Base-by-base conservation (phyloP, 768 basidiomycete species). In the Epithele typhae region DNA sequence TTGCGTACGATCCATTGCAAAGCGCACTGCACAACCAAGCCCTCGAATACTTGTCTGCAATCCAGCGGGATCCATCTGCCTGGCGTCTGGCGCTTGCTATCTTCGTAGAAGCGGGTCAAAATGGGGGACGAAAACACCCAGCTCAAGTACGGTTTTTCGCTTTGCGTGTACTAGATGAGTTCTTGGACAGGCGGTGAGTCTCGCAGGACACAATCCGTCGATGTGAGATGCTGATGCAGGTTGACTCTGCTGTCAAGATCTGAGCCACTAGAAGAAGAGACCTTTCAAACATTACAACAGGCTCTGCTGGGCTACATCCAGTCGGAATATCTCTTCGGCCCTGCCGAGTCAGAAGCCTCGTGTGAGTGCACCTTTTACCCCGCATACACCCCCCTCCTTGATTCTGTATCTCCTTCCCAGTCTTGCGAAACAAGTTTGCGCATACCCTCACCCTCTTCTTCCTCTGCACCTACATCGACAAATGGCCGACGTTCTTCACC, bases 351-450 rank as follows among this genome's bases (percentile, higher is more conserved):
- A 19, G 81, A 76, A 53, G 81, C 89, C 40, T 62, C 84, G 41
- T 96, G 93, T 93, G 62, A 68, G 93, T 75, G 12, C 25, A 34
- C 3, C 21, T 12, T 1, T 21, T 2, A 23, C 18, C 7, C 34
- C 8, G 22, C 43, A 15, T 35, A 36, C 18, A 54, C 43, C 11
- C 33, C 47, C 25, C 43, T 23, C 41, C 37, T 23, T 17, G 22
- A 19, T 40, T 25, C 55, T 46, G 53, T 43, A 34, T 51, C 43
- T 43, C 33, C 25, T 3, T 33, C 42, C 25, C 52, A 94, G 92
- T 88, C 68, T 69, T 97, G 45, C 84, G 94, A 62, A 97, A 97
- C 74, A 96, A 96, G 66, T 91, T 92, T 69, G 88, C 89, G 22
- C 90, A 92, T 70, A 90, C 90, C 30, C 73, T 93, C 49, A 87